Evolutionary conservation across 1,284 basidiomycete species (phyloP).

Genomic region (Heterobasidion irregulare): DNA sequence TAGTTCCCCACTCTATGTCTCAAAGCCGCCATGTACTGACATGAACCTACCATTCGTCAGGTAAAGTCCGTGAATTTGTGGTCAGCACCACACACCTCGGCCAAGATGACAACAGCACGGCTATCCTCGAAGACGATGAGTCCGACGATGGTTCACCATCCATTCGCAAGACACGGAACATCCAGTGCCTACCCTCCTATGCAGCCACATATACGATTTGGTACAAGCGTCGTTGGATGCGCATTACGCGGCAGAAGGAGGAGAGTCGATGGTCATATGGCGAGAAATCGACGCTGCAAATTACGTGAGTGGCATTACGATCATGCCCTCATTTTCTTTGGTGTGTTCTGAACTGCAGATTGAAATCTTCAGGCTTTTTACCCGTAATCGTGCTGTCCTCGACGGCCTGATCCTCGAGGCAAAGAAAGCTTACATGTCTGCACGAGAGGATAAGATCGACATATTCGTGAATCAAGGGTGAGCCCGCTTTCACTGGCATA

Average conservation of each 20-base stretch:
- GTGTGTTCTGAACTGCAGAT: background rate
- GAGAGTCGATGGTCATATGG: constrained; percentile 14
- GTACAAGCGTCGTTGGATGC: constrained; percentile 22
- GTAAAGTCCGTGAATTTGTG: constrained; percentile 21
- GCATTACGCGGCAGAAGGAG: constrained; percentile 17
- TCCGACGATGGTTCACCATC: constrained; percentile 6
- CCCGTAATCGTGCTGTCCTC: constrained; percentile 37
- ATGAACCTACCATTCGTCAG: constrained; percentile 7
- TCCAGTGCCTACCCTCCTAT: constrained; percentile 22
- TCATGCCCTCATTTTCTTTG: background rate
- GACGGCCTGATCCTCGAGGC: constrained; percentile 48
- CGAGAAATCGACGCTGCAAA: constrained; percentile 16
- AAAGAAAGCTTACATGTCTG: constrained; percentile 39
- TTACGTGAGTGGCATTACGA: constrained; percentile 16
- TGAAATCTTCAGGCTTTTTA: constrained; percentile 36
- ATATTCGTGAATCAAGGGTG: constrained; percentile 47
- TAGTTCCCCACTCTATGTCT: background rate
- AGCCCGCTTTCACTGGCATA: constrained; percentile 5
- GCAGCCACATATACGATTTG: constrained; percentile 20
- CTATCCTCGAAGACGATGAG: constrained; percentile 12
- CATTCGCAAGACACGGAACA: constrained; percentile 10
- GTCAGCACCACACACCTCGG: constrained; percentile 20
- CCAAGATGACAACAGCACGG: constrained; percentile 11
- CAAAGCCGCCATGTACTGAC: background rate
- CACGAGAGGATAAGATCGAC: constrained; percentile 44